Base-by-base conservation (phyloP, 1,284 basidiomycete species). In the Boletellus deceptivus region DNA sequence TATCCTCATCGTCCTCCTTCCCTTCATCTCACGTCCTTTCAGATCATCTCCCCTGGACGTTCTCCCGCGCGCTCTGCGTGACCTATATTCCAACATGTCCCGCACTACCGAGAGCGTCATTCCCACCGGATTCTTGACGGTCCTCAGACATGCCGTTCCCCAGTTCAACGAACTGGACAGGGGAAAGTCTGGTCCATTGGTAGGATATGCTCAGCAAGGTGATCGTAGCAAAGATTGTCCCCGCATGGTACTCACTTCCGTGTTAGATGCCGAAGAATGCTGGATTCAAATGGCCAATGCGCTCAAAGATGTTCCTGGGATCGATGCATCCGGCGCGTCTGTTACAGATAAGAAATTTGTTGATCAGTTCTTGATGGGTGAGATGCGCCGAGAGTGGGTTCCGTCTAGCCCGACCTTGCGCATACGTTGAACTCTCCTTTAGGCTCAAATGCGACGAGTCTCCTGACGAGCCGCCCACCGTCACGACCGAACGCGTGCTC, bases 211-310 rank as follows among this genome's bases (percentile, higher is more conserved):
- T 2, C 96, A 98, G 70, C 96, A 98, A 77, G 90, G 89, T 87
- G 54, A 24, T 63, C 34, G 29, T 22, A 1, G 10, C 24, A 9
- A 9, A 29, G 8, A 31, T 45, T 10, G 2, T 22, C 29, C 18
- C 6, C 20, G 10, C 10, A 22, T 16, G 10, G 25, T 42, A 16
- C 37, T 60, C 20, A 67, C 20, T 1, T 31, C 25, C 36, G 0
- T 34, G n/a, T 10, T 53, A 92, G 96, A 99, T 66, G 96, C 96
- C 13, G 96, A 98, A 65, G 96, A 99, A 70, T 97, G 92, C 54
- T 98, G 91, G 80, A 83, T 82, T 2, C 83, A 89, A 50, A 83
- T 98, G 55, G 73, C 94, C n/a, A 86, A 88, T 48, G 81, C 88
- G 0, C 75, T 98, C 18, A 82, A 86, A 53, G 79, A 83, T 8